Conservation (phyloP, 2,329 filamentous ascomycete species). For the Verticillium albo-atrum region DNA sequence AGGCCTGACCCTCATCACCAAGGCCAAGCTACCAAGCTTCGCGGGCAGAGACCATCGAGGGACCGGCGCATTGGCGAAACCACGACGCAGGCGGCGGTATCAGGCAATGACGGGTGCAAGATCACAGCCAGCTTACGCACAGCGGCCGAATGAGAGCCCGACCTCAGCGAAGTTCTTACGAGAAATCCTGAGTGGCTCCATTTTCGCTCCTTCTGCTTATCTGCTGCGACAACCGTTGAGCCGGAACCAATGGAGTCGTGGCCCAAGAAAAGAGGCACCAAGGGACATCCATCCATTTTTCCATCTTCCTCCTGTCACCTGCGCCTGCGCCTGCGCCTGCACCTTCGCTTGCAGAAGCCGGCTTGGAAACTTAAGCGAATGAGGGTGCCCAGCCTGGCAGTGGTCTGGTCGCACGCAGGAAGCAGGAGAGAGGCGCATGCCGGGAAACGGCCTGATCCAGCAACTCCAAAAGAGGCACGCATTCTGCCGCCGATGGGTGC, state of each 20-base stretch:
- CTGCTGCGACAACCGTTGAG: background rate
- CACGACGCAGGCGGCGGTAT: background rate
- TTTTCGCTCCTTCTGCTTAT: background rate
- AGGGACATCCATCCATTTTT: background rate
- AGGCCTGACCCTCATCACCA: background rate
- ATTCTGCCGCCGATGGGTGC: no score
- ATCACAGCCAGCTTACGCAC: background rate
- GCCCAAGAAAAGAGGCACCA: background rate
- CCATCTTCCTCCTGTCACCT: background rate
- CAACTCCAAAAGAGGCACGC: no score
- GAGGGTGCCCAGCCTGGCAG: background rate
- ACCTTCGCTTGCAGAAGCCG: background rate
- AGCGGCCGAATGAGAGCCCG: background rate
- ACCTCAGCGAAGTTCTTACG: background rate
- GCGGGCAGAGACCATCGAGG: background rate
- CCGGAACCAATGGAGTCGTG: background rate
- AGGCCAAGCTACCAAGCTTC: background rate
- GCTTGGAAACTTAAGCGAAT: background rate
- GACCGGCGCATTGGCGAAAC: background rate
- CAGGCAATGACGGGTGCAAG: background rate
- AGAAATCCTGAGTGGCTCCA: background rate
- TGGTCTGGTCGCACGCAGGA: no score
- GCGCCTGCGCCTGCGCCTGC: background rate
- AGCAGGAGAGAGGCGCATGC: no score
- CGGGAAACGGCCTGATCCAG: no score